These are phyloP conservation scores for Spergularia marina DNA, from an alignment of 148 eudicot species.

Conservation along the genomic window DNA sequence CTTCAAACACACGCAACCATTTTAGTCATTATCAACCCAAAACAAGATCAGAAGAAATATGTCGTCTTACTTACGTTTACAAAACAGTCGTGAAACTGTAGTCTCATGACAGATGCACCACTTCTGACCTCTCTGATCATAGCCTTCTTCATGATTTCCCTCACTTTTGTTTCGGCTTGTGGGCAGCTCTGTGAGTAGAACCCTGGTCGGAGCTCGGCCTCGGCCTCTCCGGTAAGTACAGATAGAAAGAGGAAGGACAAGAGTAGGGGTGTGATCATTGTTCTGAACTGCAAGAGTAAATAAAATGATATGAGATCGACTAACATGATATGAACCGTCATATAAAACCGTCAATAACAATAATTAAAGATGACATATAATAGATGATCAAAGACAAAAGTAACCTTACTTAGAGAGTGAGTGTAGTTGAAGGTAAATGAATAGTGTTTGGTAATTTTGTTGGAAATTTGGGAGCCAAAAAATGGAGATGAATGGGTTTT, in stretches of 20 bases:
- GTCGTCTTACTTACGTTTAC: slow-evolving; percentile 49
- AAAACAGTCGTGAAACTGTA: slow-evolving; percentile 94
- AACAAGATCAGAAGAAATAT: background rate
- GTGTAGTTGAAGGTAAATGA: background rate
- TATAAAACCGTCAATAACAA: background rate
- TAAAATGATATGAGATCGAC: no score
- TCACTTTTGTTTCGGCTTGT: slow-evolving; percentile 53
- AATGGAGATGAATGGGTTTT: background rate
- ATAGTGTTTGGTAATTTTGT: background rate
- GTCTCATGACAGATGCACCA: slow-evolving; percentile 87
- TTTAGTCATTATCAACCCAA: no score
- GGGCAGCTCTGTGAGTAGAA: slow-evolving; percentile 68
- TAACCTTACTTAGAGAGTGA: background rate
- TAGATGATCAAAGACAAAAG: background rate
- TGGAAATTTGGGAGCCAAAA: slow-evolving; percentile 11
- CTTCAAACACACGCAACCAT: slow-evolving; percentile 21
- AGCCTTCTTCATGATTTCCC: slow-evolving; percentile 46
- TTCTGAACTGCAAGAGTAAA: background rate
- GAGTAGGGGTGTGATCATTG: slow-evolving; percentile 22
- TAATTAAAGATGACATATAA: background rate
- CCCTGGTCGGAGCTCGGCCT: slow-evolving; percentile 40
- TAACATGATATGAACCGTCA: background rate
- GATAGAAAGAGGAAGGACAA: slow-evolving; percentile 30
- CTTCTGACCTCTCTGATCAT: slow-evolving; percentile 65
- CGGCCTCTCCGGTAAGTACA: slow-evolving; percentile 19